Evolutionary conservation across 129 eudicot species (phyloP), one percentile per base, ranked within the genome.

Genomic region (Erigeron canadensis): DNA sequence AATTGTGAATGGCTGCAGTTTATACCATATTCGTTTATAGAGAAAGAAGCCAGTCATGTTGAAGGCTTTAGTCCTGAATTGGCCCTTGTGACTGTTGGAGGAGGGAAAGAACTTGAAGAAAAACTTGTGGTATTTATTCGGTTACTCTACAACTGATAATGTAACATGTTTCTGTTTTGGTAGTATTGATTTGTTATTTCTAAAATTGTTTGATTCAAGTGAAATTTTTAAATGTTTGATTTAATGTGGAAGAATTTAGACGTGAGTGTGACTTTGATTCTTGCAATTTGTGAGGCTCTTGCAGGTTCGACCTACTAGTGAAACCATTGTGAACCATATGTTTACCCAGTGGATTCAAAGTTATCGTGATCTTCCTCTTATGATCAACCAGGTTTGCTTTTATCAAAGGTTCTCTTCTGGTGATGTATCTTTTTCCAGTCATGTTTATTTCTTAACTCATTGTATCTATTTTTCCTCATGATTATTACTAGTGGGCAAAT

Each of bases 261-360:
- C 85, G 75, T 83, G 88, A 89, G 84, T 84, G 73, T 83, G 87
- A 76, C 86, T 86, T 89, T 93, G 90, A 93, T 86, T 84, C 77
- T 82, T 90, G 90, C 87, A 77, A 84, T 85, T 80, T 65, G 66
- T 94, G 99, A 90, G 99, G 95, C 86, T 88, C 67, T 94, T 94
- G 83, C 95, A 95, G 99, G 99, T 95, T 73, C 85, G 99, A 76
- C 99, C 99, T 51, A 95, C 99, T 21, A 95, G 99, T 79, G 99
- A 95, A 90, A 95, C 99, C 67, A 95, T 95, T 23, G 99, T 95
- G 47, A 95, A 95, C 77, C 96, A 95, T 78, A 95, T 95, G 99
- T 95, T 95, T 79, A 95, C 99, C 4, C 99, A 95, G 82, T 95
- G 97, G 99, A 88, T 95, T 66, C 97, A 95, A 64, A 90, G 99